A percentile compares a stretch with the other conserved stretches of the same genome.
Evolutionary conservation across 148 eudicot genomes (phyloP).

Genomic region (Amaranthus palmeri): DNA sequence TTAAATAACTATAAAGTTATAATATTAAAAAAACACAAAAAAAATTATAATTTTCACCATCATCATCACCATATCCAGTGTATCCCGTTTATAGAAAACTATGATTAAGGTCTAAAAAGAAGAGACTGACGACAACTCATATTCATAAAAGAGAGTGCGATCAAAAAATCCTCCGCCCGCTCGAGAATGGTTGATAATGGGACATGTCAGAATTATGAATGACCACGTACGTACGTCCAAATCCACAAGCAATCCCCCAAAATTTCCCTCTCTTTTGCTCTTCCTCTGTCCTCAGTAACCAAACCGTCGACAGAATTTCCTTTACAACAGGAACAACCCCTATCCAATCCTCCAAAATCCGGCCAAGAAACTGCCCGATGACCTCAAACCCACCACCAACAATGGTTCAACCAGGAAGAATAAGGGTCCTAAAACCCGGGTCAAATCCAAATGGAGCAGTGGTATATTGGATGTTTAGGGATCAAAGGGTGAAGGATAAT

Average conservation of each 20-base stretch:
- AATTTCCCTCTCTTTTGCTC: constrained; percentile 28
- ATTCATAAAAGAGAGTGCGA: no score
- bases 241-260: constrained; percentile 19
- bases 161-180: no score
- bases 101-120: no score
- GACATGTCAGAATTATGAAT: background rate
- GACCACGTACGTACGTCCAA: constrained; percentile 24
- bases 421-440: constrained; percentile 56
- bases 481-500: constrained; percentile 83
- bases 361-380: background rate
- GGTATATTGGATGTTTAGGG: constrained; percentile 99
- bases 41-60: no score
- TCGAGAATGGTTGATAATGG: no score
- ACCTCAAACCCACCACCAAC: constrained; percentile 20
- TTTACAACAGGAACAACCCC: no score
- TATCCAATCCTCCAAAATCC: background rate
- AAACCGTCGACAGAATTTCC: background rate
- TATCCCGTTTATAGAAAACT: no score
- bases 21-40: no score
- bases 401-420: constrained; percentile 53
- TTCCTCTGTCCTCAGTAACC: background rate
- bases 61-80: no score
- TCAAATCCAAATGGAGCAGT: constrained; percentile 38
- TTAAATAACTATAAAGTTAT: no score
- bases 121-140: no score